Percentiles rank a stretch among this genome's conserved stretches.
Evolutionary conservation across 768 basidiomycete genomes (phyloP).

Genomic region (Tulasnella sp.): DNA sequence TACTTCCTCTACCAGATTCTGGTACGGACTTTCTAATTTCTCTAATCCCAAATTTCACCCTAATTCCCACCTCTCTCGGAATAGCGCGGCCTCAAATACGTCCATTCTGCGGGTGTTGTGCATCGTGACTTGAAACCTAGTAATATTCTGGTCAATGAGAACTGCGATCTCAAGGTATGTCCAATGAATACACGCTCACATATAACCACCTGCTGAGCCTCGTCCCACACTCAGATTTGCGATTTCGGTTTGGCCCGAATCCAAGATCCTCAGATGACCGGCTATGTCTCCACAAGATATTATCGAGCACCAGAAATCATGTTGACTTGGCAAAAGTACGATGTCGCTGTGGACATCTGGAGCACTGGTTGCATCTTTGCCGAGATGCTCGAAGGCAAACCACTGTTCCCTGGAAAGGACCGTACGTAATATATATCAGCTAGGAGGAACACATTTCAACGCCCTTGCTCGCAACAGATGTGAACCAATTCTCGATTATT

Average conservation of each 20-base stretch:
- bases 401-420: conserved; percentile 97
- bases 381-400: conserved; percentile 98
- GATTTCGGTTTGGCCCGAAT: conserved; percentile 98
- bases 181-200: not conserved
- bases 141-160: conserved; percentile 99
- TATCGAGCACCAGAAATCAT: conserved; percentile 99
- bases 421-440: conserved; percentile 46
- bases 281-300: conserved; percentile 97
- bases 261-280: conserved; percentile 99
- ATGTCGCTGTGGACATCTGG: conserved; percentile 99
- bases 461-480: conserved; percentile 43
- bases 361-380: conserved; percentile 99
- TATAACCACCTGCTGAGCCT: not conserved
- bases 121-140: conserved; percentile 99
- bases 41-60: conserved; percentile 11
- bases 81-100: conserved; percentile 96
- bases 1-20: conserved; percentile 99
- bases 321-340: conserved; percentile 99
- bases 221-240: conserved; percentile 61
- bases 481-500: conserved; percentile 99
- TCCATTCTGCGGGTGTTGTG: conserved; percentile 97
- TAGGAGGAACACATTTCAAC: not conserved
- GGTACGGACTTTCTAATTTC: conserved; percentile 36
- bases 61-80: conserved; percentile 1
- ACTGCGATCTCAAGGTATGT: conserved; percentile 89